Base-by-base conservation (phyloP, 2,329 filamentous ascomycete species). In the Trichoderma sp. region DNA sequence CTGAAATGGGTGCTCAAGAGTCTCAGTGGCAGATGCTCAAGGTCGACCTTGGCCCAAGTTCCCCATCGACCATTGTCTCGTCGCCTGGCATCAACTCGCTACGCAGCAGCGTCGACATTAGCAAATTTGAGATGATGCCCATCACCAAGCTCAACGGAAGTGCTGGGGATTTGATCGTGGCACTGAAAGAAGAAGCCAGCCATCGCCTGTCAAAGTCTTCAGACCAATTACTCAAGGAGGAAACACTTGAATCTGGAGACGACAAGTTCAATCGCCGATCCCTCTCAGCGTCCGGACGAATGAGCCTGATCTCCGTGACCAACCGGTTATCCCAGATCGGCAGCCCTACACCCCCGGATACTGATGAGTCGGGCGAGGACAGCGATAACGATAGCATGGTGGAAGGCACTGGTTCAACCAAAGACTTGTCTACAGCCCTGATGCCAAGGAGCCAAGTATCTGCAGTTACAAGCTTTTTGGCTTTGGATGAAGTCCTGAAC, bases 1-100 rank as follows among this genome's bases (percentile, higher is more conserved):
- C 82, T 73, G 90, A 92, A 78, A 88, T 91, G 84, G 87, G 86
- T 0, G 79, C 84, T 74, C 87, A 91, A 76, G 88, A 90, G 76
- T 83, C 83, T 69, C 85, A 87, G 74, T 91, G 89, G 90, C 85
- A 87, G 71, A 81, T 85, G 64, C 84, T 91, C 80, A 87, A 88
- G 71, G 81, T 84, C 30, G 84, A 86, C 47, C 77, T 90, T 53
- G 81, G 82, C 67, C 84, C 84, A 71, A 84, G 86, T 74, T 89
- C 87, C 6, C 76, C 86, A 53, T 87, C 85, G 2, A 86, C 84
- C 8, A 76, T 86, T 80, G 81, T 73, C 57, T 77, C 78, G 34
- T 77, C 77, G 14, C 72, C 77, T 26, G 74, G 71, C 57, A 71
- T 73, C 64, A 74, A 76, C 64, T 77, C 77, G 32, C 70, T 74